phyloP scores from a whole-genome alignment of 345 rosid genomes.

The Triadica sebifera region DNA sequence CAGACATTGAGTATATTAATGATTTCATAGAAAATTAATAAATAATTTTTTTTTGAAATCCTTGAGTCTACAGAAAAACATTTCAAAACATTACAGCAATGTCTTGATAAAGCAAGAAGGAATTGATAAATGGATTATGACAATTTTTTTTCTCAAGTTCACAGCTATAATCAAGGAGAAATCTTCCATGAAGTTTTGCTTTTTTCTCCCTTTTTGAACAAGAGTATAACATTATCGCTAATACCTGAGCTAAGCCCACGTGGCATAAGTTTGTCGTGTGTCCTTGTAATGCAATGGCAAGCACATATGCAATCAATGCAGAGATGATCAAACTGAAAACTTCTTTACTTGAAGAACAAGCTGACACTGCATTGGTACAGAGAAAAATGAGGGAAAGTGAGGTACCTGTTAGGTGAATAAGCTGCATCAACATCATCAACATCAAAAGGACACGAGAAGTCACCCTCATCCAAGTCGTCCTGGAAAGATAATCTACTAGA shows the following conservation, averaged over 20 bases:
- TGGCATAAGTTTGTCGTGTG: not conserved
- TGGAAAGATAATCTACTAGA: slow-evolving; percentile 83
- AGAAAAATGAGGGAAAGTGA: slow-evolving; percentile 4
- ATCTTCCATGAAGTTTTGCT: not conserved
- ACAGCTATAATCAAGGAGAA: not conserved
- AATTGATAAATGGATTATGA: not conserved
- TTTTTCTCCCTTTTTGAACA: not conserved
- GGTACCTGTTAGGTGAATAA: slow-evolving; percentile 58
- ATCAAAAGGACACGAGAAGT: slow-evolving; percentile 84
- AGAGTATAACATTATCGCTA: not conserved
- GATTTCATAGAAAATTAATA: not conserved
- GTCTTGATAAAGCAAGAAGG: not conserved
- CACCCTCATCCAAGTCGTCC: slow-evolving; percentile 75
- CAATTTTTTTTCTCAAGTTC: not conserved
- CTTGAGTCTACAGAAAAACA: not conserved
- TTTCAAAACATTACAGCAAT: not conserved
- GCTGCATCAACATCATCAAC: slow-evolving; percentile 75
- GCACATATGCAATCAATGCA: slow-evolving; percentile 6
- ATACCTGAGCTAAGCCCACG: not conserved
- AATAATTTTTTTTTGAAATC: not conserved
- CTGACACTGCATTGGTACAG: not conserved
- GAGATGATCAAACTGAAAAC: not conserved
- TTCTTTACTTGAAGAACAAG: not conserved
- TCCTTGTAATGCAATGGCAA: not conserved
- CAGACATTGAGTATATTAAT: too few species aligned